phyloP scores from a whole-genome alignment of 441 rosid species.

The Raphanus hybrid region DNA sequence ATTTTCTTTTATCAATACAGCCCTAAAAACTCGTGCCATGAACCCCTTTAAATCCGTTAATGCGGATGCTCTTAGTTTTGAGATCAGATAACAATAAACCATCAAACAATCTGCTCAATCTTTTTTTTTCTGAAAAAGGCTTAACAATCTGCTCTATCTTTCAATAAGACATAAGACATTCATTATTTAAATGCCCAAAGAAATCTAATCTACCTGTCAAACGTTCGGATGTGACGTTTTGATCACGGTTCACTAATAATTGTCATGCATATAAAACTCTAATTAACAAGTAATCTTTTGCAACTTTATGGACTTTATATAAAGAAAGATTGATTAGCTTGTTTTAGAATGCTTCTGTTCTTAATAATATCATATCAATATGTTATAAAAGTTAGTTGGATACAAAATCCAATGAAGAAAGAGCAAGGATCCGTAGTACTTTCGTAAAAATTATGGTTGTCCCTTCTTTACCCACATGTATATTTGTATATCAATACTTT shows the following conservation, averaged over 20 bases:
- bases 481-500: too few species aligned
- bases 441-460: slow-evolving; percentile 25
- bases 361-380: not conserved
- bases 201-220: slow-evolving; percentile 25
- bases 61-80: not conserved
- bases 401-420: slow-evolving; percentile 14
- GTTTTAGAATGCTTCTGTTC: slow-evolving; percentile 25
- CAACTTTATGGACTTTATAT: slow-evolving; percentile 30
- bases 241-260: slow-evolving; percentile 17
- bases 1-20: too few species aligned
- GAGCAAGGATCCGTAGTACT: slow-evolving; percentile 31
- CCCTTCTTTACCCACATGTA: not conserved
- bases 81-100: not conserved
- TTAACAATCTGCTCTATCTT: not conserved
- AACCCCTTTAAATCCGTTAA: too few species aligned
- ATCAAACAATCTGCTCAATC: not conserved
- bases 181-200: not conserved
- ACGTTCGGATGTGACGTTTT: slow-evolving; percentile 38
- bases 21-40: too few species aligned
- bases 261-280: slow-evolving; percentile 13
- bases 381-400: slow-evolving; percentile 4
- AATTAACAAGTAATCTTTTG: slow-evolving; percentile 29
- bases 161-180: not conserved
- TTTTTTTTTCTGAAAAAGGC: too few species aligned
- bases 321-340: slow-evolving; percentile 27